These are phyloP conservation scores for Scutellaria baicalensis DNA, from an alignment of 257 asterid species.

Conservation along the genomic window DNA sequence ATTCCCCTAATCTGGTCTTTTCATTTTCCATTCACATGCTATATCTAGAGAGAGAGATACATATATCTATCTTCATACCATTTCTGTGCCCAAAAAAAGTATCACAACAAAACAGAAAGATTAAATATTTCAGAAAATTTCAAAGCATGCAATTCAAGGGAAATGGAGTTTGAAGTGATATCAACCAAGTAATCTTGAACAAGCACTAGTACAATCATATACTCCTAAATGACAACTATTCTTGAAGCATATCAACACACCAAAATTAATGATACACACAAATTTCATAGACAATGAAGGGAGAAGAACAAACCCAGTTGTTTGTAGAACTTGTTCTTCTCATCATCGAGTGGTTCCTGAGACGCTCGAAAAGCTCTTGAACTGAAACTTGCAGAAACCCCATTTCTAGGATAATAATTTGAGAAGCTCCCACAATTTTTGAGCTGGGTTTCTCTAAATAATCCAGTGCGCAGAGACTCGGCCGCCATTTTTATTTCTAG, in stretches of 20 bases:
- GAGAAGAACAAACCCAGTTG: constrained; percentile 43
- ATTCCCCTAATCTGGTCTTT: neutral
- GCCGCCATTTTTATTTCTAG: constrained; percentile 33
- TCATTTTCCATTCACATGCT: neutral
- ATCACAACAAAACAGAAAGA: neutral
- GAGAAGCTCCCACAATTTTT: constrained; percentile 1
- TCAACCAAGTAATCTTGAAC: neutral
- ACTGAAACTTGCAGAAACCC: constrained; percentile 19
- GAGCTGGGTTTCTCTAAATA: constrained; percentile 16
- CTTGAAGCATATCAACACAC: neutral
- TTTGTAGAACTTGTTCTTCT: constrained; percentile 57
- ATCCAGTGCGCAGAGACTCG: constrained; percentile 13
- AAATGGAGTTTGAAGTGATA: neutral
- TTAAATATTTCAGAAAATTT: neutral
- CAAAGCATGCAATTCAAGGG: neutral
- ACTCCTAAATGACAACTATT: neutral
- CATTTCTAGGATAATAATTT: constrained; percentile 15
- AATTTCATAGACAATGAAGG: neutral
- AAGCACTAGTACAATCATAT: neutral
- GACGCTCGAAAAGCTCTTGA: constrained; percentile 43
- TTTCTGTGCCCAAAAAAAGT: neutral
- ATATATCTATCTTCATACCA: neutral
- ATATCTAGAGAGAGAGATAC: too few relatives aligned
- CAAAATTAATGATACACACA: neutral
- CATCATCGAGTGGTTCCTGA: constrained; percentile 33